A percentile compares a stretch with the other conserved stretches of the same genome.
These are phyloP conservation scores for Hypoxylon fragiforme DNA, from an alignment of 495 filamentous ascomycete genomes.

Conservation along the genomic window DNA sequence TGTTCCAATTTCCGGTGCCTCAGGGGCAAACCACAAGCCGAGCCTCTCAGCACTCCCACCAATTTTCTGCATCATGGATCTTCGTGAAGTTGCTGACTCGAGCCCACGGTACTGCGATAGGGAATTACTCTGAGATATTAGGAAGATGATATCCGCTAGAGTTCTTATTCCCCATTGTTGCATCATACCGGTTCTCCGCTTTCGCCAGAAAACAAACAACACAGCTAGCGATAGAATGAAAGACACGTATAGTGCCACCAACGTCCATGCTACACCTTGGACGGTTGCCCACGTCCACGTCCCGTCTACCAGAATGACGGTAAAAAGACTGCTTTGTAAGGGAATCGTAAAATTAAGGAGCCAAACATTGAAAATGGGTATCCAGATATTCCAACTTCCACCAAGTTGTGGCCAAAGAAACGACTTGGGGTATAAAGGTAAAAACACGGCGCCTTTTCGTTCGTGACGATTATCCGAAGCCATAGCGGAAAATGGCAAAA, in stretches of 20 bases:
- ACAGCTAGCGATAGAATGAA: conserved; percentile 59
- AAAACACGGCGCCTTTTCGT: conserved; percentile 55
- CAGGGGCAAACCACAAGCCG: conserved; percentile 72
- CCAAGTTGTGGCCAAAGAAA: conserved; percentile 52
- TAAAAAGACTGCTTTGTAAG: conserved; percentile 52
- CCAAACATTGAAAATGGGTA: conserved; percentile 50
- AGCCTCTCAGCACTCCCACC: conserved; percentile 63
- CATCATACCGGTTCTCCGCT: conserved; percentile 69
- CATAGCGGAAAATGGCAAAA: conserved; percentile 76
- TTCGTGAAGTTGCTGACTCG: conserved; percentile 61
- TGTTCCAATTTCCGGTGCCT: conserved; percentile 35
- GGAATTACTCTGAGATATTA: conserved; percentile 79
- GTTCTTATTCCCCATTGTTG: conserved; percentile 74
- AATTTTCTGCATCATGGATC: conserved; percentile 52
- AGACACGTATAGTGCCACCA: conserved; percentile 72
- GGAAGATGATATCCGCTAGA: conserved; percentile 72
- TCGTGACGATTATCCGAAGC: conserved; percentile 56
- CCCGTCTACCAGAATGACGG: conserved; percentile 45
- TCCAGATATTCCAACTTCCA: conserved; percentile 50
- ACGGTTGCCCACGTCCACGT: conserved; percentile 81
- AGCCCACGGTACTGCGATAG: conserved; percentile 62
- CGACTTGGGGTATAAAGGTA: conserved; percentile 55
- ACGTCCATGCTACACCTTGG: conserved; percentile 74
- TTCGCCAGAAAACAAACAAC: conserved; percentile 53
- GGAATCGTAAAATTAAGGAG: conserved; percentile 52